phyloP scores from a whole-genome alignment of 768 basidiomycete genomes.

The Phaffia australis region DNA sequence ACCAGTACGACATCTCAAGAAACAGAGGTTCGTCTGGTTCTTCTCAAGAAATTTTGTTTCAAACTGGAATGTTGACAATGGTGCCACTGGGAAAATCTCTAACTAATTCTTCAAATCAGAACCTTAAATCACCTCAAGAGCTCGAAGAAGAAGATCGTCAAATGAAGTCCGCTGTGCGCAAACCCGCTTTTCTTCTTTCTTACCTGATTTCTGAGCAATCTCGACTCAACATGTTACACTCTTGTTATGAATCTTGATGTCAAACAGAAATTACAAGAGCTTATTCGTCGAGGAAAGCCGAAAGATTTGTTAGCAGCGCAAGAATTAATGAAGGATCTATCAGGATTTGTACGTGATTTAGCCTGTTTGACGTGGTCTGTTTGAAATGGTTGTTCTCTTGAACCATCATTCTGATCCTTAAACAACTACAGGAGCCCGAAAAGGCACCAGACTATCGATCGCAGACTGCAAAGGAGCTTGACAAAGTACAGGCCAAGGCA shows the following conservation, averaged over 20 bases:
- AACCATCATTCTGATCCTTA: not conserved
- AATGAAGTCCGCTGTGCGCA: slow-evolving; percentile 67
- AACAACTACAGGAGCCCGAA: slow-evolving; percentile 56
- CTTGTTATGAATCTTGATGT: not conserved
- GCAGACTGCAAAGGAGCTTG: slow-evolving; percentile 79
- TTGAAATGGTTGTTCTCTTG: not conserved
- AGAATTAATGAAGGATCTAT: slow-evolving; percentile 89
- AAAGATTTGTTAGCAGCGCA: slow-evolving; percentile 90
- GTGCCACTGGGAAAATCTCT: not conserved
- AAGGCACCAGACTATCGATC: slow-evolving; percentile 86
- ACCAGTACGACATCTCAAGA: slow-evolving; percentile 37
- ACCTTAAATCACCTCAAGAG: slow-evolving; percentile 88
- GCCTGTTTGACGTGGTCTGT: not conserved
- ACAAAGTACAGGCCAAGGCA: slow-evolving; percentile 88
- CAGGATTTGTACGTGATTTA: slow-evolving; percentile 56
- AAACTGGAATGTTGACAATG: not conserved
- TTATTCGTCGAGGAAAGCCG: slow-evolving; percentile 90
- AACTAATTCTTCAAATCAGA: slow-evolving; percentile 43
- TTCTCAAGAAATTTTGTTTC: not conserved
- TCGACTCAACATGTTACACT: not conserved
- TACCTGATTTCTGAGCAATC: too few relatives aligned
- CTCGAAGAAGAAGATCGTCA: slow-evolving; percentile 89
- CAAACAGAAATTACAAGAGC: slow-evolving; percentile 77
- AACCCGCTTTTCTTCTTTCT: too few relatives aligned
- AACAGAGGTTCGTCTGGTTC: slow-evolving; percentile 36